Conservation (phyloP, 2,329 filamentous ascomycete genomes). For the Biscogniauxia mediterranea region DNA sequence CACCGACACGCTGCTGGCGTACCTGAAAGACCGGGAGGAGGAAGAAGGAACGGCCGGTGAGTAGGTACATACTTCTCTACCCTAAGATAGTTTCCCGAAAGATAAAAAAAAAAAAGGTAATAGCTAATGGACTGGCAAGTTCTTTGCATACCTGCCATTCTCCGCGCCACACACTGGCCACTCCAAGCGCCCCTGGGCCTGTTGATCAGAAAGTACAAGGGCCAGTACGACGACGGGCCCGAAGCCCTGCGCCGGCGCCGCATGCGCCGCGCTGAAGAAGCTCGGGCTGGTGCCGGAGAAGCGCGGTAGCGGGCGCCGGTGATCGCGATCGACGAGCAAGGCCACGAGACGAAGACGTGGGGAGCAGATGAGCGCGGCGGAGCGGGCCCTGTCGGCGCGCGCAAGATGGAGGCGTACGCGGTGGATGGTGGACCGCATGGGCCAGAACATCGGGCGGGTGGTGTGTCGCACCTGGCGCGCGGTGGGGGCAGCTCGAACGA, state of each 20-base stretch:
- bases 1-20: constrained; percentile 42
- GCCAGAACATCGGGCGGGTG: constrained; percentile 49
- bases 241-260: constrained; percentile 44
- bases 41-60: constrained; percentile 15
- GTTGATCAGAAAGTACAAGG: constrained; percentile 46
- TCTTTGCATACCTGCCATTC: constrained; percentile 48
- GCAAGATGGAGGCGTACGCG: constrained; percentile 43
- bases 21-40: constrained; percentile 32
- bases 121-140: constrained; percentile 16
- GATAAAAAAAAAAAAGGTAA: too few species aligned
- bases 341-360: constrained; percentile 9
- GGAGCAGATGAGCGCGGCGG: constrained; percentile 17
- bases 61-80: too few species aligned
- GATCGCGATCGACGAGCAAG: not conserved
- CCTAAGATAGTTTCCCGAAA: too few species aligned
- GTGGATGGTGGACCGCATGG: constrained; percentile 55
- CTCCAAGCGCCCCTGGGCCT: constrained; percentile 47
- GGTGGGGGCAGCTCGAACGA: constrained; percentile 43
- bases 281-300: constrained; percentile 36
- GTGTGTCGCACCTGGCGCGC: constrained; percentile 50
- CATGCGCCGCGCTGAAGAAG: constrained; percentile 31
- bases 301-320: constrained; percentile 18
- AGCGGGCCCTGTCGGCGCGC: constrained; percentile 11
- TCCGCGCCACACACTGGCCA: constrained; percentile 53
- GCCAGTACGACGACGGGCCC: constrained; percentile 49